Base-by-base conservation (phyloP, 306 rosid species). In the Citrullus amarus region DNA sequence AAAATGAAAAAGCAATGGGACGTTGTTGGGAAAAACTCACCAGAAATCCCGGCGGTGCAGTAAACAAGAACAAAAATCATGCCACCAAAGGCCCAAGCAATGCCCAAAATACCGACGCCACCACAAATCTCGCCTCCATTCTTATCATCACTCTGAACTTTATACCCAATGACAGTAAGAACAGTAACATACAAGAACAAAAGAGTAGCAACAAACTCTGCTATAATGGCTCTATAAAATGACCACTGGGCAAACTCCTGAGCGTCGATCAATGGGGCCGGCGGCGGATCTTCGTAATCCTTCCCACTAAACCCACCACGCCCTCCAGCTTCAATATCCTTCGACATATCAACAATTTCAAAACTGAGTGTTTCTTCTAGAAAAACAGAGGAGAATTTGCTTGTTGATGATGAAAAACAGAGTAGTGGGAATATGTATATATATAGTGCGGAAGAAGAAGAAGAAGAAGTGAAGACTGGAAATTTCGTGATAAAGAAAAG, bases 71-170 rank as follows among this genome's bases (percentile, higher is more conserved):
- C 53, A 58, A 81, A 81, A 44, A 81, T 81, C 80, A 76, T 81
- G 76, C 84, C 84, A 2, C 84, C 84, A 25, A 81, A 81, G 22
- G 84, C 80, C 84, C 84, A 81, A 9, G 84, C 84, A 11, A 81
- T 59, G 25, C 84, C 84, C 15, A 81, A 67, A 51, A 81, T 58
- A 3, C 84, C 84, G 48, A 81, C 84, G 28, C 77, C 74, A 3
- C 78, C 77, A 46, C 84, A 81, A 15, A 11, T 57, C 9, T 75
- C 34, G 0, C 79, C 79, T 38, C 65, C 79, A 13, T 75, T 34
- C 2, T 9, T 6, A 4, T 22, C 39, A 57, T 76, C 80, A 12
- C 30, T 30, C 41, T 76, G 84, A 14, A 44, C 58, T 8, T 58
- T 67, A 75, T 81, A 76, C 17, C 84, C 84, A 28, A 81, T 81